Percentiles rank a stretch among this genome's conserved stretches.
Conservation (phyloP, 108 stramenopile genomes). For the Schizochytrium sp. region DNA sequence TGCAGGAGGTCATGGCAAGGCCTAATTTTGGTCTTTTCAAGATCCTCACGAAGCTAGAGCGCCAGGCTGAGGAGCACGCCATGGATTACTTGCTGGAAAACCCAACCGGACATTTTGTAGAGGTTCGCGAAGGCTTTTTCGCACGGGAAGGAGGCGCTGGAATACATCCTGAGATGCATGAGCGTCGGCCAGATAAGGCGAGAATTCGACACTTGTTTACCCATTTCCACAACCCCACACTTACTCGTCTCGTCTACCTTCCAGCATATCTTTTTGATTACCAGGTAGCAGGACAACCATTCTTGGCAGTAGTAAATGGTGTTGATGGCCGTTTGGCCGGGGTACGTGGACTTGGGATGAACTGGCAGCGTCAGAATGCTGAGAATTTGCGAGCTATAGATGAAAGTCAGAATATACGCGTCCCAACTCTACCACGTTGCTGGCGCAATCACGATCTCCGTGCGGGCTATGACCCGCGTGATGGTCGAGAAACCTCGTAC, state of each 20-base stretch:
- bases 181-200: constrained; percentile 5
- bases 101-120: background rate
- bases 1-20: background rate
- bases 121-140: constrained; percentile 33
- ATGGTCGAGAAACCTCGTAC: background rate
- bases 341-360: background rate
- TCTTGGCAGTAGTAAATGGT: background rate
- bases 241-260: background rate
- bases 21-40: background rate
- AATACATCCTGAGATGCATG: background rate
- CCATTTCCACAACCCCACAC: background rate
- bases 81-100: background rate
- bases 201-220: constrained; percentile 12
- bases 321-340: constrained; percentile 19
- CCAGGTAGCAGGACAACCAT: background rate
- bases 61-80: constrained; percentile 20
- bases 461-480: constrained; percentile 19
- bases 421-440: background rate
- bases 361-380: constrained; percentile 35
- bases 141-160: constrained; percentile 31
- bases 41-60: background rate
- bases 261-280: background rate
- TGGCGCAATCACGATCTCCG: constrained; percentile 15
- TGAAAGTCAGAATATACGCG: background rate
- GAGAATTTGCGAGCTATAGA: background rate